phyloP scores from a whole-genome alignment of 257 asterid species.

The Lycium barbarum region DNA sequence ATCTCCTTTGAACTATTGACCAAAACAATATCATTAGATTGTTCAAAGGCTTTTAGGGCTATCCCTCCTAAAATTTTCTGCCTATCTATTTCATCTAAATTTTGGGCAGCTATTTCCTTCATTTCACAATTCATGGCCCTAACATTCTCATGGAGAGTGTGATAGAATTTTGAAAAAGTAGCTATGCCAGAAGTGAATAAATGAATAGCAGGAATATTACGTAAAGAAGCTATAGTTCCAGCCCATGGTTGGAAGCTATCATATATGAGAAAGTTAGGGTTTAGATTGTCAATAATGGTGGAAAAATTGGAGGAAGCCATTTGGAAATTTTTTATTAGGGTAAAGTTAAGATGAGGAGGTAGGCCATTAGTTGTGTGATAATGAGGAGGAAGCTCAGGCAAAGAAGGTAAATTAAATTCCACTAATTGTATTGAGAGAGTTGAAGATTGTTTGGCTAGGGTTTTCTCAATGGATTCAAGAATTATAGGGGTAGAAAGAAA shows the following conservation, averaged over 20 bases:
- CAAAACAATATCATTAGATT: constrained; percentile 13
- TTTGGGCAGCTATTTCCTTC: background rate
- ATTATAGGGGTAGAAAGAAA: background rate
- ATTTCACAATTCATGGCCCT: background rate
- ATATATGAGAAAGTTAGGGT: constrained; percentile 24
- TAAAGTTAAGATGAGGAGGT: background rate
- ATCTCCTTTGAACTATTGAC: constrained; percentile 28
- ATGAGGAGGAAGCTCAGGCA: background rate
- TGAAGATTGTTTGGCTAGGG: background rate
- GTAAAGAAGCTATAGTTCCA: background rate
- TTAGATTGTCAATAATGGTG: background rate
- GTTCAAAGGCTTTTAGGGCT: background rate
- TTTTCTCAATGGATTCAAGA: background rate
- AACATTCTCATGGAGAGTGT: background rate
- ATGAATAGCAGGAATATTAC: constrained; percentile 17
- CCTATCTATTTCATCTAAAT: background rate
- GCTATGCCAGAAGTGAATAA: background rate
- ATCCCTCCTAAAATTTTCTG: background rate
- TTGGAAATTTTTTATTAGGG: background rate
- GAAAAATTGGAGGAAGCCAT: background rate
- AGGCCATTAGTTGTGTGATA: background rate
- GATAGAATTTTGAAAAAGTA: background rate
- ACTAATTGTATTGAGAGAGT: background rate
- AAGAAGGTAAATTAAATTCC: background rate
- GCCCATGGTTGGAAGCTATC: constrained; percentile 28